A percentile compares a stretch with the other conserved stretches of the same genome.
Evolutionary conservation across 2,329 filamentous ascomycete species (phyloP).

Genomic region (Apiospora koreana): DNA sequence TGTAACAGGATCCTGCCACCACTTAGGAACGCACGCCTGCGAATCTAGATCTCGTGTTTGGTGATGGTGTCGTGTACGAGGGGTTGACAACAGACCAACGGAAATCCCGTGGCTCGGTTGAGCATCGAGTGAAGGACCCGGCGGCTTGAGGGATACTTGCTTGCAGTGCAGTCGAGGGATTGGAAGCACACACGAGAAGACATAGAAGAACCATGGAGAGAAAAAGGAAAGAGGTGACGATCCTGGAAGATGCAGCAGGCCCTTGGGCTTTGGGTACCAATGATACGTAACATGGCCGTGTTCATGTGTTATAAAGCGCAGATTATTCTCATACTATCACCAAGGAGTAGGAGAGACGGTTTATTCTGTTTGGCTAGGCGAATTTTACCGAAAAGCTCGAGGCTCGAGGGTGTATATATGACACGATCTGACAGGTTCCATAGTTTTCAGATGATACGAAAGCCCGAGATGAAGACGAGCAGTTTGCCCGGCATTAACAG

Average conservation of each 20-base stretch:
- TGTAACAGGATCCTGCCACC: neutral
- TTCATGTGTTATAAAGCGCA: no score
- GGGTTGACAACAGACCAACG: neutral
- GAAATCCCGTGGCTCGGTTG: neutral
- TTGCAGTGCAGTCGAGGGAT: no score
- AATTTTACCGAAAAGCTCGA: no score
- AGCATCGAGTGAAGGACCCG: neutral
- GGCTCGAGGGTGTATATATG: neutral
- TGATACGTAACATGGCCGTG: no score
- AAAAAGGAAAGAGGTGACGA: no score
- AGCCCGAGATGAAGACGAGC: neutral
- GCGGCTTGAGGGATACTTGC: no score
- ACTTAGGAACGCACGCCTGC: neutral
- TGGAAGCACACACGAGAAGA: no score
- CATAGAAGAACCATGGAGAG: no score
- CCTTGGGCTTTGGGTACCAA: no score
- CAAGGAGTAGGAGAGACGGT: neutral
- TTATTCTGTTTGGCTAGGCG: neutral
- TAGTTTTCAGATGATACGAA: neutral
- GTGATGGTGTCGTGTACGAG: neutral
- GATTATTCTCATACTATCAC: no score
- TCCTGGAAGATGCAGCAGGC: no score
- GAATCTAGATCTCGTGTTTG: neutral
- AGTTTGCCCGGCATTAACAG: neutral
- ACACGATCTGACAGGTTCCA: neutral